phyloP scores from a whole-genome alignment of 2,329 filamentous ascomycete species.

The Nannizziopsis arthrosporioides region DNA sequence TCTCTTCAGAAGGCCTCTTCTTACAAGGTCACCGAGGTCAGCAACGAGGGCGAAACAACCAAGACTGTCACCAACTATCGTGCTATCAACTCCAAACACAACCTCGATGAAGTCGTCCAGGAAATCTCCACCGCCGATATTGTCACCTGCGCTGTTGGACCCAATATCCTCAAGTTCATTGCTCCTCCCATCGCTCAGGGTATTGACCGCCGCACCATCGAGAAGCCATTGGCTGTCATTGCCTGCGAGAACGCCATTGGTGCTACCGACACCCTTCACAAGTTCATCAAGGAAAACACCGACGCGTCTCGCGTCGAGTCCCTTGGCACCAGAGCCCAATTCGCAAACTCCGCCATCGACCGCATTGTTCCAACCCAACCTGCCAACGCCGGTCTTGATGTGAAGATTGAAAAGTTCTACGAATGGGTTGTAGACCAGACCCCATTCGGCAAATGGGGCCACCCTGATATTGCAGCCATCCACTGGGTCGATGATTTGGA shows the following conservation, averaged over 20 bases:
- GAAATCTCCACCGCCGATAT: conserved; percentile 80
- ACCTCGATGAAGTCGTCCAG: conserved; percentile 68
- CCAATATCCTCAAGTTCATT: conserved; percentile 92
- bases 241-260: conserved; percentile 97
- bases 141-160: conserved; percentile 93
- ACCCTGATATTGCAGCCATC: conserved; percentile 71
- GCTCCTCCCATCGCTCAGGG: conserved; percentile 92
- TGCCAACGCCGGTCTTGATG: conserved; percentile 65
- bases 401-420: conserved; percentile 96
- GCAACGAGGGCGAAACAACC: conserved; percentile 64
- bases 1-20: conserved; percentile 60
- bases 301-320: conserved; percentile 53
- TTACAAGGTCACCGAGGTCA: conserved; percentile 90
- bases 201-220: conserved; percentile 58
- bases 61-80: conserved; percentile 90
- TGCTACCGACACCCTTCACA: conserved; percentile 76
- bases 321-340: conserved; percentile 65
- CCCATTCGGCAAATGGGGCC: conserved; percentile 61
- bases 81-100: conserved; percentile 84
- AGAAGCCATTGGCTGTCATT: conserved; percentile 71
- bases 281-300: conserved; percentile 70
- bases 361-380: conserved; percentile 92
- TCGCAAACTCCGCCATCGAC: conserved; percentile 97
- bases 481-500: conserved; percentile 85
- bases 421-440: conserved; percentile 93